Evolutionary conservation across 192 early-diverging fungal species (phyloP).

Genomic region (Mortierella alpina): DNA sequence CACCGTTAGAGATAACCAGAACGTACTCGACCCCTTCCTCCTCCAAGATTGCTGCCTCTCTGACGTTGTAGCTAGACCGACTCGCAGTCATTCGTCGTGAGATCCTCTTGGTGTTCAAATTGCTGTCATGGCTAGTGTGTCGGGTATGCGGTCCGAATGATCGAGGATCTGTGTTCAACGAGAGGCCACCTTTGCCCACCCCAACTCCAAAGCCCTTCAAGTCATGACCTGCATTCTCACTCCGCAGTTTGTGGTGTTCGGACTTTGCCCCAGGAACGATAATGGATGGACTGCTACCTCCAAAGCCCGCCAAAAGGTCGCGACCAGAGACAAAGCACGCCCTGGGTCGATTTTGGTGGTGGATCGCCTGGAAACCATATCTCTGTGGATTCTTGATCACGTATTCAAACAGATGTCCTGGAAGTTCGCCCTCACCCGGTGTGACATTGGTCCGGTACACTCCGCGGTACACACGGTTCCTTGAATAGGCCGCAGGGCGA

Average conservation of each 20-base stretch:
- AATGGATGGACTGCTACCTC: not conserved
- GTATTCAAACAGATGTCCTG: conserved; percentile 55
- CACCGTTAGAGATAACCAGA: conserved; percentile 37
- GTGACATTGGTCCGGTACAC: conserved; percentile 46
- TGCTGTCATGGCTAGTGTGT: conserved; percentile 47
- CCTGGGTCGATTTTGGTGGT: conserved; percentile 50
- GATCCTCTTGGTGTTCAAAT: conserved; percentile 23
- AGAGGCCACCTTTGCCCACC: conserved; percentile 14
- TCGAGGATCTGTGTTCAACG: conserved; percentile 1
- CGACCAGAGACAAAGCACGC: conserved; percentile 58
- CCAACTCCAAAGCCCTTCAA: conserved; percentile 41
- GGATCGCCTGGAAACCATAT: conserved; percentile 55
- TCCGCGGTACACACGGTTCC: conserved; percentile 65
- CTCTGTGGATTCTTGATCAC: conserved; percentile 56
- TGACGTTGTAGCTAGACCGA: conserved; percentile 34
- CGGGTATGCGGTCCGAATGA: conserved; percentile 29
- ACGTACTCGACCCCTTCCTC: conserved; percentile 50
- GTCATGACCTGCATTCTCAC: not conserved
- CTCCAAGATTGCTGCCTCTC: conserved; percentile 27
- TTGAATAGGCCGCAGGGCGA: conserved; percentile 59
- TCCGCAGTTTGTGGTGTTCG: conserved; percentile 1
- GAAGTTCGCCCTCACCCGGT: conserved; percentile 32
- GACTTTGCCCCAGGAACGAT: not conserved
- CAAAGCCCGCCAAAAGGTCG: conserved; percentile 29
- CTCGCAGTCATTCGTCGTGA: conserved; percentile 33